A percentile compares a stretch with the other conserved stretches of the same genome.
Evolutionary conservation across 495 filamentous ascomycete genomes (phyloP).

Genomic region (Haplographium delicatum): DNA sequence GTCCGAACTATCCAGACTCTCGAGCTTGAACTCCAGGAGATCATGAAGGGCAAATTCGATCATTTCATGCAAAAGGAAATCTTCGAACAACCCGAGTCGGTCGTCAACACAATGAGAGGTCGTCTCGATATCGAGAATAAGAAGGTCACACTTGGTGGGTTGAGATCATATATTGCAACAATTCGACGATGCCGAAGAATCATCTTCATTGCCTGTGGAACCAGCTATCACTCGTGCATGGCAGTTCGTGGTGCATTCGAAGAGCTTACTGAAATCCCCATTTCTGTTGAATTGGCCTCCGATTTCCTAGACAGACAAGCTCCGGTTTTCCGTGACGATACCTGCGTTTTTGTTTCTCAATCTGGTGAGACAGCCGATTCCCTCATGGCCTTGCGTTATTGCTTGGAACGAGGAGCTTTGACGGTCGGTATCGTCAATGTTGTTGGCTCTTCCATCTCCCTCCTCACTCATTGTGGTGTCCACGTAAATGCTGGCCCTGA

Average conservation of each 20-base stretch:
- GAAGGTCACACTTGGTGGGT: conserved; percentile 88
- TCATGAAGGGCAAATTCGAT: conserved; percentile 99
- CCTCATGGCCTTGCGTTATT: conserved; percentile 93
- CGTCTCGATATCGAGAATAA: conserved; percentile 90
- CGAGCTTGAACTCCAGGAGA: conserved; percentile 97
- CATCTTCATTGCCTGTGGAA: conserved; percentile 98
- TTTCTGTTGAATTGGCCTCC: conserved; percentile 92
- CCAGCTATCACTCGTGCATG: conserved; percentile 98
- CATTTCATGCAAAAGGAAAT: conserved; percentile 99
- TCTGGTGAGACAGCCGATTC: conserved; percentile 99
- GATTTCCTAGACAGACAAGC: conserved; percentile 97
- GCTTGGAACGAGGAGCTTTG: conserved; percentile 90
- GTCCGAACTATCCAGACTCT: conserved; percentile 97
- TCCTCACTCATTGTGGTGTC: conserved; percentile 98
- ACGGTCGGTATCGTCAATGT: conserved; percentile 98
- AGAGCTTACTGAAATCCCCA: conserved; percentile 96
- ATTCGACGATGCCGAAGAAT: conserved; percentile 93
- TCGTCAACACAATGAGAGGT: conserved; percentile 99
- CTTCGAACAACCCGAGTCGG: conserved; percentile 98
- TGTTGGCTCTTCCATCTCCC: conserved; percentile 95
- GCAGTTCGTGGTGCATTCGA: conserved; percentile 96
- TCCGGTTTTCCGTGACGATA: conserved; percentile 99
- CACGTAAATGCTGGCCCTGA: conserved; percentile 99
- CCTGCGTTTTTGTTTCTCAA: conserved; percentile 97
- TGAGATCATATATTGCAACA: conserved; percentile 91